phyloP scores from a whole-genome alignment of 2,329 filamentous ascomycete genomes.

The Xylariales sp. region DNA sequence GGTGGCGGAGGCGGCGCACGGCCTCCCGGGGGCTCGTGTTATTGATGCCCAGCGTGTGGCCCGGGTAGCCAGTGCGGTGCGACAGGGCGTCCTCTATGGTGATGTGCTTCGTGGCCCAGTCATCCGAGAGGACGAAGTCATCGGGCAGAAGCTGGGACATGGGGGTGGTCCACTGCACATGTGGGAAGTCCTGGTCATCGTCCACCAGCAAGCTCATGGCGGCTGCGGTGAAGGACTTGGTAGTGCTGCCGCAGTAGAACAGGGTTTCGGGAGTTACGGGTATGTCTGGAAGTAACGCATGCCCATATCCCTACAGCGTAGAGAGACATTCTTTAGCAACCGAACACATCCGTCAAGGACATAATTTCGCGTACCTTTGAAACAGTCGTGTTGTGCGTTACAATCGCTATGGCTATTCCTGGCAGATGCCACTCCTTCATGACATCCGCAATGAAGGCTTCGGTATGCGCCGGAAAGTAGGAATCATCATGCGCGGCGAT shows the following conservation, averaged over 20 bases:
- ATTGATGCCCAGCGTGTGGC: constrained; percentile 29
- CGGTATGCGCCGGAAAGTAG: too few species aligned
- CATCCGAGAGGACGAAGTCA: constrained; percentile 46
- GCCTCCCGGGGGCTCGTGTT: constrained; percentile 29
- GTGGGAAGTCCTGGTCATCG: constrained; percentile 33
- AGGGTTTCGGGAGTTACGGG: constrained; percentile 42
- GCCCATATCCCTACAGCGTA: constrained; percentile 30
- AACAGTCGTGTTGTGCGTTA: constrained; percentile 31
- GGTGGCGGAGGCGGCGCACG: constrained; percentile 37
- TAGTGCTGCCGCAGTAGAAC: constrained; percentile 51
- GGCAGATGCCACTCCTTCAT: constrained; percentile 34
- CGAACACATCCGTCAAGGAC: too few species aligned
- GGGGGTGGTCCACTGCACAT: constrained; percentile 40
- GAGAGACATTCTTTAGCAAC: too few species aligned
- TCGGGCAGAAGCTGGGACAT: constrained; percentile 42
- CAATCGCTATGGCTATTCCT: constrained; percentile 35
- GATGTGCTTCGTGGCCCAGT: constrained; percentile 40
- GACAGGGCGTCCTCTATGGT: constrained; percentile 51
- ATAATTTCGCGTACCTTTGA: constrained; percentile 25
- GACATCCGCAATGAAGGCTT: constrained; percentile 17
- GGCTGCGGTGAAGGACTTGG: constrained; percentile 51
- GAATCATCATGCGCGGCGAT: too few species aligned
- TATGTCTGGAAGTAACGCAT: constrained; percentile 26
- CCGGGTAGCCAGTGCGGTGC: constrained; percentile 46
- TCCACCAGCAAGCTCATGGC: constrained; percentile 44